Conservation (phyloP, 169 alveolate species). For the Ichthyophthirius multifiliis region DNA sequence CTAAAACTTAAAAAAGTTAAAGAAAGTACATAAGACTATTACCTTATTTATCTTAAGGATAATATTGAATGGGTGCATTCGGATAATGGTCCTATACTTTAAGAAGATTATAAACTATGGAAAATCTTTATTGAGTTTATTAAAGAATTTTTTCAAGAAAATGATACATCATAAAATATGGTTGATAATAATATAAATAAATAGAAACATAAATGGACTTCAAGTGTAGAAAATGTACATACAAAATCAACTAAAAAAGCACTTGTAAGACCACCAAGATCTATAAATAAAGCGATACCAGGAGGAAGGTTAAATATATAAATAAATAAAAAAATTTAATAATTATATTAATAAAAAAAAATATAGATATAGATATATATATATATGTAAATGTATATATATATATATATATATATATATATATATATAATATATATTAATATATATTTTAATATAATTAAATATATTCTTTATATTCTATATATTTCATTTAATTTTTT, state of each 20-base stretch:
- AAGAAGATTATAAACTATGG: not conserved
- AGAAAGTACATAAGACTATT: not conserved
- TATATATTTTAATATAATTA: too few species aligned
- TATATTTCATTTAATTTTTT: not conserved
- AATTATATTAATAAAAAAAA: too few species aligned
- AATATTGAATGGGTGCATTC: not conserved
- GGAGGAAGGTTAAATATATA: conserved; percentile 41
- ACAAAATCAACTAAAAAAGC: conserved; percentile 24
- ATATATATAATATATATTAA: not conserved
- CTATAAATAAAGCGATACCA: conserved; percentile 40
- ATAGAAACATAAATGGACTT: conserved; percentile 1
- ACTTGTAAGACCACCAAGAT: conserved; percentile 35
- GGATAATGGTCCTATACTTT: conserved; percentile 7
- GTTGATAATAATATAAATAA: not conserved
- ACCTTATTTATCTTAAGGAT: not conserved
- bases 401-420: too few species aligned
- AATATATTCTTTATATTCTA: too few species aligned
- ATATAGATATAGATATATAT: too few species aligned
- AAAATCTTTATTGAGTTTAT: conserved; percentile 7
- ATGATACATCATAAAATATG: not conserved
- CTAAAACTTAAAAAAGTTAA: not conserved
- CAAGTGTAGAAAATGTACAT: not conserved
- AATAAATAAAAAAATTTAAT: too few species aligned
- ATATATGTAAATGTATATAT: too few species aligned
- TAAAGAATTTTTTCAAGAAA: conserved; percentile 10